phyloP scores from a whole-genome alignment of 371 early-diverging fungal genomes.

The Lichtheimia ornata region DNA sequence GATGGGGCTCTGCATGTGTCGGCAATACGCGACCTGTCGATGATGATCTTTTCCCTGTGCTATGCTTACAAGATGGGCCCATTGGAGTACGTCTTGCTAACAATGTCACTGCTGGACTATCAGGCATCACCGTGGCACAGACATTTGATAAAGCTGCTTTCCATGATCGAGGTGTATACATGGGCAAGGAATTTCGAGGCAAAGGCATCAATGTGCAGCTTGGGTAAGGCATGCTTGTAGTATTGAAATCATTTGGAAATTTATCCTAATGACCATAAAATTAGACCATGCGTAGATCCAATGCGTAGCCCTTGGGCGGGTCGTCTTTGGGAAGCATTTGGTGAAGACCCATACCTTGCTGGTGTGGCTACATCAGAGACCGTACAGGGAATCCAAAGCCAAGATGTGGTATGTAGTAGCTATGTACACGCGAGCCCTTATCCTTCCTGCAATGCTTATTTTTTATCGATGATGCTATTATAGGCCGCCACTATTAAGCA shows the following conservation, averaged over 20 bases:
- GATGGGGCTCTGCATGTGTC: background rate
- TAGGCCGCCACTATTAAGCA: constrained; percentile 59
- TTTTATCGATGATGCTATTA: background rate
- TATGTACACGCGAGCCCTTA: background rate
- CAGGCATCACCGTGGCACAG: constrained; percentile 57
- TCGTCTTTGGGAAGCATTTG: constrained; percentile 60
- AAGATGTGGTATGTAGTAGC: constrained; percentile 40
- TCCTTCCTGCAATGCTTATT: background rate
- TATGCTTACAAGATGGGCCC: constrained; percentile 58
- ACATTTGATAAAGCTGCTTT: constrained; percentile 52
- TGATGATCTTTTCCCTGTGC: constrained; percentile 39
- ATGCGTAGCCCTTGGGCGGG: constrained; percentile 28
- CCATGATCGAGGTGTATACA: constrained; percentile 40
- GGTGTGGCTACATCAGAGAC: constrained; percentile 34
- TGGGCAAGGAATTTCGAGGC: constrained; percentile 50
- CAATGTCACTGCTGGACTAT: constrained; percentile 44
- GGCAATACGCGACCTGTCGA: constrained; percentile 4
- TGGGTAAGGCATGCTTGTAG: background rate
- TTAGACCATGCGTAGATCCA: constrained; percentile 29
- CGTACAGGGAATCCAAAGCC: constrained; percentile 33
- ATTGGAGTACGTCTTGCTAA: constrained; percentile 47
- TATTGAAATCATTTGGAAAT: too few relatives aligned
- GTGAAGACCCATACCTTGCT: constrained; percentile 61
- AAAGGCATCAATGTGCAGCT: constrained; percentile 48
- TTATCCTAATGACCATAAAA: constrained; percentile 27